Conservation (phyloP, 208 protist genomes). For the Tritrichomonas foetus region DNA sequence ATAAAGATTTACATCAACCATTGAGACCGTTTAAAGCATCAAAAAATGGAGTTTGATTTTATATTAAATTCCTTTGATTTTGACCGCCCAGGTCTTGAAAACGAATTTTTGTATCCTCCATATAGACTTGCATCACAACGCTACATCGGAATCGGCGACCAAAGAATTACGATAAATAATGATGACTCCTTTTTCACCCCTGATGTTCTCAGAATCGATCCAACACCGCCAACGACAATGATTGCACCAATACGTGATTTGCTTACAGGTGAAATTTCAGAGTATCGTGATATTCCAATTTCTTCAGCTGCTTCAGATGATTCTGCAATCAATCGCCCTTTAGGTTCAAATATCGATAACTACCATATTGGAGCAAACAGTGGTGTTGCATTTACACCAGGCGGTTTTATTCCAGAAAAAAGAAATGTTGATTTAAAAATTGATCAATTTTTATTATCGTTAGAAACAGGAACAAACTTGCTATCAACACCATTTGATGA, state of each 20-base stretch:
- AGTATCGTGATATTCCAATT: not conserved
- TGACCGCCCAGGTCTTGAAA: not conserved
- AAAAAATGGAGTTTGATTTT: not conserved
- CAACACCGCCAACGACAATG: constrained; percentile 7
- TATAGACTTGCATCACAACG: not conserved
- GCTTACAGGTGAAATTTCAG: not conserved
- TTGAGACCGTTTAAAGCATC: no score
- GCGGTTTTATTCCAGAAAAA: not conserved
- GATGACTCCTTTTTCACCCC: not conserved
- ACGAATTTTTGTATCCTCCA: not conserved
- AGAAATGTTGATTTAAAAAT: not conserved
- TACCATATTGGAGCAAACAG: not conserved
- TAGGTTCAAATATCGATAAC: not conserved
- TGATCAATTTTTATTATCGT: not conserved
- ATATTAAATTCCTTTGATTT: not conserved
- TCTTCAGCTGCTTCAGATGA: not conserved
- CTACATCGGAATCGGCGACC: not conserved
- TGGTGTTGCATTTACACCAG: constrained; percentile 2
- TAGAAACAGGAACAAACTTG: constrained; percentile 14
- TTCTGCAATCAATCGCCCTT: not conserved
- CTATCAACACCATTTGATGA: not conserved
- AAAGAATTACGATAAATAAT: no score
- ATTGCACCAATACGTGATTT: not conserved
- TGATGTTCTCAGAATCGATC: constrained; percentile 8
- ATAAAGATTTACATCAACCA: no score